Conservation (phyloP, 83 land plant genomes). For the Picea abies region DNA sequence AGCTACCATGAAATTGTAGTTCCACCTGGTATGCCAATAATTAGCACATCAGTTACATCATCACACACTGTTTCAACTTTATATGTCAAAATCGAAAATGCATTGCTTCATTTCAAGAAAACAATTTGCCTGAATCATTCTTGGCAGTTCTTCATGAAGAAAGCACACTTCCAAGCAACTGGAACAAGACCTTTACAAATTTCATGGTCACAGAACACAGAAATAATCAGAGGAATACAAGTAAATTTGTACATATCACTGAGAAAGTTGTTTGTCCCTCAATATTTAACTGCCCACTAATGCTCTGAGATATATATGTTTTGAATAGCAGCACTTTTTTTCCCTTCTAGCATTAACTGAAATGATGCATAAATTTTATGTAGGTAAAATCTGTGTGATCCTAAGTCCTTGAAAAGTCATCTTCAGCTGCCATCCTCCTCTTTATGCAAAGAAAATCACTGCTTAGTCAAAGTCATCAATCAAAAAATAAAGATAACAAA, state of each 20-base stretch:
- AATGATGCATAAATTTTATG: too few relatives aligned
- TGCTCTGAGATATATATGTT: too few relatives aligned
- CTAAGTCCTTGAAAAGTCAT: too few relatives aligned
- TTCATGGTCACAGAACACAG: not conserved
- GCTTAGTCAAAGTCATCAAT: too few relatives aligned
- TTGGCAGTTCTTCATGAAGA: not conserved
- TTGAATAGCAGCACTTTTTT: too few relatives aligned
- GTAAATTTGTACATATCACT: not conserved
- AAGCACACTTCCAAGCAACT: not conserved
- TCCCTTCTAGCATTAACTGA: too few relatives aligned
- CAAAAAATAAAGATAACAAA: too few relatives aligned
- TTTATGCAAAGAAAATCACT: too few relatives aligned
- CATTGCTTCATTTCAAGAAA: not conserved
- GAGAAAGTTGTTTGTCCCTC: not conserved
- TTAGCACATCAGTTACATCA: not conserved
- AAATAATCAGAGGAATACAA: not conserved
- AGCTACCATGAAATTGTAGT: conserved; percentile 34
- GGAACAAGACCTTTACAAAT: not conserved
- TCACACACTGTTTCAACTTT: not conserved
- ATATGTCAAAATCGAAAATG: not conserved
- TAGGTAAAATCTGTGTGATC: too few relatives aligned
- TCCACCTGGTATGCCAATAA: conserved; percentile 51
- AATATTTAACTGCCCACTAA: too few relatives aligned
- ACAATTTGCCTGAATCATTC: not conserved
- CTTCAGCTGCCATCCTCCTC: too few relatives aligned